A percentile compares a stretch with the other conserved stretches of the same genome.
Evolutionary conservation across 2,329 filamentous ascomycete genomes (phyloP).

Genomic region (Diaporthe australafricana): DNA sequence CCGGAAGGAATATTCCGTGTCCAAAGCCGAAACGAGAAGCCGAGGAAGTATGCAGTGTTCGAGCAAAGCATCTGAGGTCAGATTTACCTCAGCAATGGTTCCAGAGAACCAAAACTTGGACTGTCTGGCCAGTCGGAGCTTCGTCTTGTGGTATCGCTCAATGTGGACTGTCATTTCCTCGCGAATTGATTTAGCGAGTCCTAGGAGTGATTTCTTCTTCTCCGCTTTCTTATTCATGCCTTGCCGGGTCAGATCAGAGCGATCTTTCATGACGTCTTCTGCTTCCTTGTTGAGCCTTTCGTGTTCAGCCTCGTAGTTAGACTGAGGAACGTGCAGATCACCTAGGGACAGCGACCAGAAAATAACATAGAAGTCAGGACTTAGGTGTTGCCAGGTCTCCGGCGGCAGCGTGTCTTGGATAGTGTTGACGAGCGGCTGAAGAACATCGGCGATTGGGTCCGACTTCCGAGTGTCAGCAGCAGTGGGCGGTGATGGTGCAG

Average conservation of each 20-base stretch:
- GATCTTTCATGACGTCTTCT: constrained; percentile 75
- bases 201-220: constrained; percentile 75
- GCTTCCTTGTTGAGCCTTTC: constrained; percentile 75
- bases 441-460: constrained; percentile 72
- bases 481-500: constrained; percentile 43
- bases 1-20: constrained; percentile 89
- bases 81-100: constrained; percentile 71
- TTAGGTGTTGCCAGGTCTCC: constrained; percentile 76
- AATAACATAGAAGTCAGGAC: constrained; percentile 83
- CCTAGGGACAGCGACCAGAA: constrained; percentile 93
- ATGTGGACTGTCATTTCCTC: constrained; percentile 80
- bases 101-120: constrained; percentile 83
- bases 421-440: constrained; percentile 79
- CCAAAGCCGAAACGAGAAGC: constrained; percentile 82
- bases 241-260: constrained; percentile 77
- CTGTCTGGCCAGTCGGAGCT: constrained; percentile 77
- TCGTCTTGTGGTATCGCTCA: constrained; percentile 74
- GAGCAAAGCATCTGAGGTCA: constrained; percentile 80
- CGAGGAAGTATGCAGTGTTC: constrained; percentile 95
- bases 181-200: constrained; percentile 76
- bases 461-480: constrained; percentile 49
- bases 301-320: constrained; percentile 83
- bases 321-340: constrained; percentile 81
- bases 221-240: constrained; percentile 76
- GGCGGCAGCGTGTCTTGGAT: constrained; percentile 72